Base-by-base conservation (phyloP, 2,329 filamentous ascomycete species). In the Aschersonia sp. region DNA sequence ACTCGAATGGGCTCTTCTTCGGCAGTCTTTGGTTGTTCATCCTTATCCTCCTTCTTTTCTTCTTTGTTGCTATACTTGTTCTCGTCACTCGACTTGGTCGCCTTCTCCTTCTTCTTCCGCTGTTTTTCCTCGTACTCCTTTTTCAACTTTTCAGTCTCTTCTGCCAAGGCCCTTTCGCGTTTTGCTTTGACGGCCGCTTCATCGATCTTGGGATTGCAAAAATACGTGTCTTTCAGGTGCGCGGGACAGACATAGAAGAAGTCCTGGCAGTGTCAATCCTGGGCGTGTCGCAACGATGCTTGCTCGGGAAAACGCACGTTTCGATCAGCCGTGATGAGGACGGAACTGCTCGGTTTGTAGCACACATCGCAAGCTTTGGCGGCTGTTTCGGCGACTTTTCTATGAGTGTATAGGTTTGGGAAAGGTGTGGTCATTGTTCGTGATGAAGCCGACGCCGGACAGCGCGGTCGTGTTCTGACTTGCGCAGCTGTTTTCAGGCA, bases 181-280 rank as follows among this genome's bases (percentile, higher is more conserved):
- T 80, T 82, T 58, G 71, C 76, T 62, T 82, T 74, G 58, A 77
- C 58, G 51, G 82, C 70, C 53, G 76, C 82, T 47, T 80, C 76
- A 58, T 89, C 84, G 51, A 85, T 73, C 51, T 84, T 82, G 51
- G 86, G 82, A 58, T 74, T 71, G 59, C 85, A 91, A 63, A 96
- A 97, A 41, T 84, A 79, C 32, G 72, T 73, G 59, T 97, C 92
- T 58, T 84, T 86, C 6, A 97, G 70, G 64, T 98, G 92, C 32
- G 75, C 72, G 5, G 81, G 74, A 57, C 92, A 98, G 43, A 94
- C 78, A 61, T 94, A 96, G 69, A 98, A 97, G 66, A 89, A 94
- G 61, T 95, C 89, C 73, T 65, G 47, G 9, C 10, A 42, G 20
- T 6, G 9, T 42, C 40, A 42, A 42, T 28, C 6, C 10, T 20